Percentiles rank a stretch among this genome's conserved stretches.
These are phyloP conservation scores for Coemansia sp. DNA, from an alignment of 192 early-diverging fungal genomes.

Conservation along the genomic window DNA sequence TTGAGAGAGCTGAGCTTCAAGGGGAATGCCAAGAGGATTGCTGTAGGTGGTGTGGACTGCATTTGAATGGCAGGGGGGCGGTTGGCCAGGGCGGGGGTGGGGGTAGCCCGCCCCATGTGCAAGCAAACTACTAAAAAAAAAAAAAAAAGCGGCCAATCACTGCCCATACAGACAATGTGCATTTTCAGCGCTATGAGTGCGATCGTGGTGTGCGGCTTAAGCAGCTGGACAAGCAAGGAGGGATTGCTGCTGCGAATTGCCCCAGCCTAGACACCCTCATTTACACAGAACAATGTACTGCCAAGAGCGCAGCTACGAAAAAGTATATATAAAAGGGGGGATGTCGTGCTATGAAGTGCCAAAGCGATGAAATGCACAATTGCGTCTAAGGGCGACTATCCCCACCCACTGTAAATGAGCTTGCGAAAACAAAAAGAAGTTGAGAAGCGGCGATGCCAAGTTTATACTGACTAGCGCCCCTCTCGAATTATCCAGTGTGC, in stretches of 20 bases:
- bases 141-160: neutral
- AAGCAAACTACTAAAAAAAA: neutral
- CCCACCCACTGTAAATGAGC: neutral
- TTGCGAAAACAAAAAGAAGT: slow-evolving; percentile 1
- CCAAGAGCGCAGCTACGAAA: slow-evolving; percentile 4
- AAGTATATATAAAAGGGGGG: neutral
- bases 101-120: neutral
- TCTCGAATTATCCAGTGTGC: neutral
- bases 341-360: neutral
- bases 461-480: slow-evolving; percentile 1
- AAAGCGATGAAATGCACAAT: neutral
- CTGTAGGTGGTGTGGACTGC: neutral
- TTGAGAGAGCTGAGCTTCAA: neutral
- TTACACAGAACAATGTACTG: slow-evolving; percentile 37
- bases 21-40: neutral
- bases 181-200: neutral
- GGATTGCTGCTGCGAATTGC: neutral
- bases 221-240: too few species aligned
- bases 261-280: slow-evolving; percentile 14
- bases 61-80: neutral
- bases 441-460: slow-evolving; percentile 16
- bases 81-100: neutral
- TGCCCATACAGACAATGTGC: neutral
- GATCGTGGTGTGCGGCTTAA: neutral
- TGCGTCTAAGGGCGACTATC: neutral